phyloP scores from a whole-genome alignment of 2,329 filamentous ascomycete genomes.

The Paecilomyces fulvus region DNA sequence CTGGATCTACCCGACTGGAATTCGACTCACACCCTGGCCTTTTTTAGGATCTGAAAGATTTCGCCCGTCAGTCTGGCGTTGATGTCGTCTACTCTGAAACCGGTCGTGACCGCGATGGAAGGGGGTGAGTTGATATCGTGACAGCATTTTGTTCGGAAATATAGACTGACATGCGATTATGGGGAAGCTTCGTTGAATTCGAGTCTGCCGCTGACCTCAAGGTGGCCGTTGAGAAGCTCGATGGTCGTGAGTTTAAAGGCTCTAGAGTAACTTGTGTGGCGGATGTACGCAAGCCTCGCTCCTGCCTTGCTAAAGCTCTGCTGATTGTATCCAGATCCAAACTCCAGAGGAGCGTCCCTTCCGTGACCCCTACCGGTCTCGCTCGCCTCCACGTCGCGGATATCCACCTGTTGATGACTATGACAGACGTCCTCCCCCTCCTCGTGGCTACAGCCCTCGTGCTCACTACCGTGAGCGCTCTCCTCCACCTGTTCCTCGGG shows the following conservation, averaged over 20 bases:
- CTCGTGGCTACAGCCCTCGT: slow-evolving; percentile 75
- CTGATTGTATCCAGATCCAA: slow-evolving; percentile 53
- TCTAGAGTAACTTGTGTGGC: slow-evolving; percentile 74
- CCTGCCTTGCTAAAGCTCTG: slow-evolving; percentile 12
- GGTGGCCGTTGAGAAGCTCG: slow-evolving; percentile 88
- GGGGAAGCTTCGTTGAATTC: slow-evolving; percentile 90
- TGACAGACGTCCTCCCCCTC: slow-evolving; percentile 68
- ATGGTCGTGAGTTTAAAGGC: slow-evolving; percentile 88
- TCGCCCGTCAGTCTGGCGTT: slow-evolving; percentile 90
- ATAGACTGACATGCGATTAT: slow-evolving; percentile 16
- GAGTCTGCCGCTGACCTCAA: slow-evolving; percentile 86
- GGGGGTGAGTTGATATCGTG: slow-evolving; percentile 58
- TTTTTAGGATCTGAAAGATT: slow-evolving; percentile 98
- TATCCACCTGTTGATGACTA: slow-evolving; percentile 67
- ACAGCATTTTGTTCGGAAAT: slow-evolving; percentile 11
- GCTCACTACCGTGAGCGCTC: slow-evolving; percentile 83
- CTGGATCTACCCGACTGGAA: slow-evolving; percentile 39
- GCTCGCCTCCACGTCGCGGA: slow-evolving; percentile 64
- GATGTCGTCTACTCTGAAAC: slow-evolving; percentile 99
- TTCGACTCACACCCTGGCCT: slow-evolving; percentile 69
- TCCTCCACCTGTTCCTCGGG: slow-evolving; percentile 58
- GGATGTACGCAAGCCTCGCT: slow-evolving; percentile 56
- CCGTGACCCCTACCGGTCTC: slow-evolving; percentile 67
- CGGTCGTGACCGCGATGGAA: slow-evolving; percentile 79
- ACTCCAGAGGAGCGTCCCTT: slow-evolving; percentile 57